phyloP scores from a whole-genome alignment of 2,329 filamentous ascomycete species.

The Colletotrichum sp. region DNA sequence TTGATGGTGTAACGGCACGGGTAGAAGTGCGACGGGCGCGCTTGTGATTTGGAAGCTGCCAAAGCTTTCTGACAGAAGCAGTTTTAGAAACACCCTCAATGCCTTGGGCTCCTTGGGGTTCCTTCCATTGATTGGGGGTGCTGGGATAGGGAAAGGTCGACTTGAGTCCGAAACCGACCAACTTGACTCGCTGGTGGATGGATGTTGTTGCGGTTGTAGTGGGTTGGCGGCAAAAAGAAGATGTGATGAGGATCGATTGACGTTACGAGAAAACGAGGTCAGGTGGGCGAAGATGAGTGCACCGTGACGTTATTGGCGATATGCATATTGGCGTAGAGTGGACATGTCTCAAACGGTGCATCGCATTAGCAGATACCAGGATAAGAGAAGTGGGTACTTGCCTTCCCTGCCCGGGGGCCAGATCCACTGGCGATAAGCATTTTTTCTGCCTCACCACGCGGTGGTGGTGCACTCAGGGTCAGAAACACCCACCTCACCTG shows the following conservation, averaged over 20 bases:
- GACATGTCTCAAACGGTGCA: neutral
- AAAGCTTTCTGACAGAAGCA: constrained; percentile 21
- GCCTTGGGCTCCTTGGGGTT: neutral
- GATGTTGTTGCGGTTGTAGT: neutral
- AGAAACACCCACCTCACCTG: neutral
- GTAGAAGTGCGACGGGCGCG: constrained; percentile 1
- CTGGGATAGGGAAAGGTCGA: neutral
- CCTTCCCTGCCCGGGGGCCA: neutral
- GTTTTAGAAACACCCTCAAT: constrained; percentile 18
- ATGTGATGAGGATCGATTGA: neutral
- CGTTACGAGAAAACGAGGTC: neutral
- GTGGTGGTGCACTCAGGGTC: neutral
- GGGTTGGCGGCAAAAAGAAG: neutral
- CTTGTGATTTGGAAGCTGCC: constrained; percentile 21
- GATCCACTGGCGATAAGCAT: neutral
- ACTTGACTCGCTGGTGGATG: neutral
- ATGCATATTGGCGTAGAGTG: neutral
- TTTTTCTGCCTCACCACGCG: neutral
- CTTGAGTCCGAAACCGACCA: neutral
- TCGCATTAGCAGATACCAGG: neutral
- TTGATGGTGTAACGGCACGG: constrained; percentile 14
- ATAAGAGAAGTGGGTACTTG: neutral
- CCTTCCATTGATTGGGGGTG: neutral
- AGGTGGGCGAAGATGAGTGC: neutral
- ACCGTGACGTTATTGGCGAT: neutral